Evolutionary conservation across 345 rosid species (phyloP).

Genomic region (Salix purpurea): DNA sequence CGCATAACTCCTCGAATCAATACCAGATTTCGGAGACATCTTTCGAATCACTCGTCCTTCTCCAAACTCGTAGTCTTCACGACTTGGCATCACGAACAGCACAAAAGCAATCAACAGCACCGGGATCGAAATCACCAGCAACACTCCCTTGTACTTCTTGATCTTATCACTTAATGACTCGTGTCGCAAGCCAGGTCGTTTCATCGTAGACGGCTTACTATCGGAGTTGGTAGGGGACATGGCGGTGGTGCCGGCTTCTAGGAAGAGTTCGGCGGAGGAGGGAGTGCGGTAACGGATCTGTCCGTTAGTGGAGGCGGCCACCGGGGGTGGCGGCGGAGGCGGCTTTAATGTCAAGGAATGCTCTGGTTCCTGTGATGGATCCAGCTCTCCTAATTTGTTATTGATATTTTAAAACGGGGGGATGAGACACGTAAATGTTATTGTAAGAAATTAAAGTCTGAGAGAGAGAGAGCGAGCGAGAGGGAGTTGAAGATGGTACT

Average conservation of each 20-base stretch:
- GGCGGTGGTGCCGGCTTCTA: constrained; percentile 1
- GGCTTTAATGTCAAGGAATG: constrained; percentile 60
- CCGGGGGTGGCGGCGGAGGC: constrained; percentile 30
- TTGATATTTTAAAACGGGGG: constrained; percentile 10
- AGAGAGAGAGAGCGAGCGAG: no score
- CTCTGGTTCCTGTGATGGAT: constrained; percentile 62
- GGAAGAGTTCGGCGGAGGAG: constrained; percentile 22
- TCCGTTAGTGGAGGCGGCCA: constrained; percentile 45
- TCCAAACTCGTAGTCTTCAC: constrained; percentile 35
- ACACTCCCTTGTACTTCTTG: constrained; percentile 58
- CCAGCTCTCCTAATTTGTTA: constrained; percentile 64
- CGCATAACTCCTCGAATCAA: constrained; percentile 48
- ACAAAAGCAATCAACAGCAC: constrained; percentile 53
- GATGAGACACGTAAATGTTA: not conserved
- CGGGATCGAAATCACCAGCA: constrained; percentile 65
- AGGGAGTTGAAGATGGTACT: no score
- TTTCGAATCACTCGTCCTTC: constrained; percentile 46
- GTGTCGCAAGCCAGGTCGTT: constrained; percentile 45
- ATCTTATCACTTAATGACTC: constrained; percentile 72
- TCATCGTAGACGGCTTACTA: constrained; percentile 32
- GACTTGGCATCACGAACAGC: constrained; percentile 55
- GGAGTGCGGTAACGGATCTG: constrained; percentile 89
- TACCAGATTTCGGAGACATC: constrained; percentile 33
- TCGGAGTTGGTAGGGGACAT: constrained; percentile 49
- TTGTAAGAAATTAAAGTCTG: no score